Percentiles rank a stretch among this genome's conserved stretches.
phyloP scores from a whole-genome alignment of 768 basidiomycete genomes.

The Terana coerulea region DNA sequence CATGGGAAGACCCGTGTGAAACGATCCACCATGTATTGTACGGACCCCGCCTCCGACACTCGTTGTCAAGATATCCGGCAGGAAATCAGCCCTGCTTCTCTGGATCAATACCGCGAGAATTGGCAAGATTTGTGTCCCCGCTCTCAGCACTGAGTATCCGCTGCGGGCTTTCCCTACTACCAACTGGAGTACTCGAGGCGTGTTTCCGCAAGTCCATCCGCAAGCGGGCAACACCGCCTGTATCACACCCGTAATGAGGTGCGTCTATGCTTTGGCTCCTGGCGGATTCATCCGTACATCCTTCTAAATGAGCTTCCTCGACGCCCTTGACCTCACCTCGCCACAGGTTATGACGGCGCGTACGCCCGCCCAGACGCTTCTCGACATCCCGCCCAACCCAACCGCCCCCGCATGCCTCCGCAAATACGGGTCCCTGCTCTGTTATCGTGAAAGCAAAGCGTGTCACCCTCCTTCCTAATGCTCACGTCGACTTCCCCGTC shows the following conservation, averaged over 20 bases:
- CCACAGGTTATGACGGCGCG: no score
- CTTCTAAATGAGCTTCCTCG: background rate
- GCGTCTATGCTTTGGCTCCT: background rate
- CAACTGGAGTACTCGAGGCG: background rate
- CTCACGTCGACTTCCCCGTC: background rate
- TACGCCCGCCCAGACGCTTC: background rate
- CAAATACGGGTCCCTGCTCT: no score
- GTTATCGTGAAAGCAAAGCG: no score
- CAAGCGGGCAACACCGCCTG: background rate
- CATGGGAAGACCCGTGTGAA: slow-evolving; percentile 3
- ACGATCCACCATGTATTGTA: background rate
- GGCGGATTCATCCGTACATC: slow-evolving; percentile 1
- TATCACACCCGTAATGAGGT: background rate
- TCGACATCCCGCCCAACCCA: background rate
- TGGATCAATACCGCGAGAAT: slow-evolving; percentile 6
- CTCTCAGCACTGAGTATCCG: background rate
- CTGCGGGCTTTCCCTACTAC: background rate
- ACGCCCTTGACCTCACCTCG: background rate
- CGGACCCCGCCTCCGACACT: background rate
- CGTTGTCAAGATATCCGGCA: no score
- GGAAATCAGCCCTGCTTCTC: background rate
- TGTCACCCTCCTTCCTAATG: no score
- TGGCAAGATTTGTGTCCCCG: background rate
- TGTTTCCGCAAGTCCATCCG: background rate
- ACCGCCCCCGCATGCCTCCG: background rate